Evolutionary conservation across 2,329 filamentous ascomycete species (phyloP).

Genomic region (Pseudogymnoascus sp.): DNA sequence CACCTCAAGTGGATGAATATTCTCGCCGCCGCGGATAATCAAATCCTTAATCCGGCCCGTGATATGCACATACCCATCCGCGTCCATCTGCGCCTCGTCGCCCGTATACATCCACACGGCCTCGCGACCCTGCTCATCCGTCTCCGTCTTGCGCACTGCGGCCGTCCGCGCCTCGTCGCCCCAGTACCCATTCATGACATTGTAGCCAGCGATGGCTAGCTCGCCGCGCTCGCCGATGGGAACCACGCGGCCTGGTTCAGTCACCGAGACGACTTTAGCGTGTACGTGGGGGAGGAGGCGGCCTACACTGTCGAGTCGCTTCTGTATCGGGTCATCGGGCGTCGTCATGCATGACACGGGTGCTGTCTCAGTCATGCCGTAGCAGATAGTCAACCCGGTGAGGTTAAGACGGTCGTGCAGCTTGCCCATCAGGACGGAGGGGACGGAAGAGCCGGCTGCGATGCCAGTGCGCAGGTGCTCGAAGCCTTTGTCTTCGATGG

Average conservation of each 20-base stretch:
- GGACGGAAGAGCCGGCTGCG: conserved; percentile 78
- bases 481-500: conserved; percentile 42
- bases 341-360: conserved; percentile 58
- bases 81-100: conserved; percentile 82
- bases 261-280: conserved; percentile 67
- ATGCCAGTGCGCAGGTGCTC: conserved; percentile 76
- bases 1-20: conserved; percentile 88
- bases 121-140: conserved; percentile 17
- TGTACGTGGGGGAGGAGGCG: conserved; percentile 73
- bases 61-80: conserved; percentile 75
- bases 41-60: conserved; percentile 91
- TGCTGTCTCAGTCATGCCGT: conserved; percentile 38
- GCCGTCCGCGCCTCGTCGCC: conserved; percentile 60
- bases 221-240: conserved; percentile 65
- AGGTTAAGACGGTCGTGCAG: conserved; percentile 69
- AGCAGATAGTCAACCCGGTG: conserved; percentile 81
- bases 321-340: conserved; percentile 57
- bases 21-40: conserved; percentile 91
- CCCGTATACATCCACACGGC: conserved; percentile 81
- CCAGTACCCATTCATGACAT: conserved; percentile 89
- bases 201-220: conserved; percentile 73
- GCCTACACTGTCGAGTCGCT: conserved; percentile 64
- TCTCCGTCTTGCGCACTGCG: conserved; percentile 54
- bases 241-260: conserved; percentile 50
- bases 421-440: conserved; percentile 69